Conservation (phyloP, 2,329 filamentous ascomycete species). For the Fonsecaea monophora region DNA sequence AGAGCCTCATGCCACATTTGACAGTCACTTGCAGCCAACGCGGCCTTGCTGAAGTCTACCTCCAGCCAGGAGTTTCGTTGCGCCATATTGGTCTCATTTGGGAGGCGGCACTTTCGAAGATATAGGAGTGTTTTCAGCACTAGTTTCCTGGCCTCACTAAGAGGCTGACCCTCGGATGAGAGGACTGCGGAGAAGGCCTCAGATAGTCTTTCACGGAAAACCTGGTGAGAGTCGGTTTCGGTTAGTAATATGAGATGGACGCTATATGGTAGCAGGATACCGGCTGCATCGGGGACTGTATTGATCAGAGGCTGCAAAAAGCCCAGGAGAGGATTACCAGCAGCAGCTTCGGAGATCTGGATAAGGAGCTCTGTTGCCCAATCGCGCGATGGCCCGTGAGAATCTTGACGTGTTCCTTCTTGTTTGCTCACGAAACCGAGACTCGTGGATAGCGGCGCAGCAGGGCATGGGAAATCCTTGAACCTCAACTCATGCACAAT, state of each 20-base stretch:
- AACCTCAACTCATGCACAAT: constrained; percentile 52
- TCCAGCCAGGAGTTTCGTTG: constrained; percentile 87
- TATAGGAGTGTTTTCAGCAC: constrained; percentile 84
- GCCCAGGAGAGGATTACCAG: constrained; percentile 71
- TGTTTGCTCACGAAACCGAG: neutral
- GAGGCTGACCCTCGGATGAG: constrained; percentile 40
- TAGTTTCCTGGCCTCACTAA: constrained; percentile 70
- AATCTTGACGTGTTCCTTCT: neutral
- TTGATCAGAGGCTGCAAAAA: constrained; percentile 71
- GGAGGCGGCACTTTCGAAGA: constrained; percentile 78
- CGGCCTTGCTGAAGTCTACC: constrained; percentile 73
- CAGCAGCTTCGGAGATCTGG: constrained; percentile 65
- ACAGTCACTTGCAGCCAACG: constrained; percentile 75
- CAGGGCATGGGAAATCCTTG: constrained; percentile 51
- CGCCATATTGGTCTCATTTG: constrained; percentile 76
- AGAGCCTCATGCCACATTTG: constrained; percentile 87
- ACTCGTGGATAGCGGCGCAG: constrained; percentile 29
- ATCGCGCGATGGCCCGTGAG: constrained; percentile 29
- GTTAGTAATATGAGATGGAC: constrained; percentile 78
- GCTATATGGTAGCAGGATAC: constrained; percentile 79
- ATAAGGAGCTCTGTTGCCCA: constrained; percentile 71
- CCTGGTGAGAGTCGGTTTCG: constrained; percentile 64
- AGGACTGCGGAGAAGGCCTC: constrained; percentile 65
- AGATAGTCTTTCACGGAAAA: constrained; percentile 70
- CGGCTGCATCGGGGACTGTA: constrained; percentile 72